These are phyloP conservation scores for Solanum sejunctum DNA, from an alignment of 257 asterid genomes.

Conservation along the genomic window DNA sequence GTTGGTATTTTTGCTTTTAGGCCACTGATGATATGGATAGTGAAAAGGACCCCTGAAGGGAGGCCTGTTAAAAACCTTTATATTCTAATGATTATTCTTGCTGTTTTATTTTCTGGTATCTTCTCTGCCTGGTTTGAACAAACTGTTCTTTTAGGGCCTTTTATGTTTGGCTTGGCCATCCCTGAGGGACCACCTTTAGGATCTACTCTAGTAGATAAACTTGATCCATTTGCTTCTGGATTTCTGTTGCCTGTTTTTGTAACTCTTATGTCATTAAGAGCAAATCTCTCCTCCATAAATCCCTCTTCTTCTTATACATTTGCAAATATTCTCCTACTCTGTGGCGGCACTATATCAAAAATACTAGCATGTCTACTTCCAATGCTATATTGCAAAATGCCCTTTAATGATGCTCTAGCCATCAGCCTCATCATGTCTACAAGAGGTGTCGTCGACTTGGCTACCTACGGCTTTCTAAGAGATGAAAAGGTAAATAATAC, in stretches of 20 bases:
- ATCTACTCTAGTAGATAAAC: conserved; percentile 12
- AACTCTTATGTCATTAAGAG: background rate
- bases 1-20: background rate
- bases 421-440: conserved; percentile 16
- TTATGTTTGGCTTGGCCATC: conserved; percentile 16
- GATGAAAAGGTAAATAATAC: conserved; percentile 4
- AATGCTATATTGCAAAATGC: conserved; percentile 6
- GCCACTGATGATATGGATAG: conserved; percentile 6
- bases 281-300: background rate
- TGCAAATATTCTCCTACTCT: background rate
- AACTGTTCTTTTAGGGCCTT: conserved; percentile 6
- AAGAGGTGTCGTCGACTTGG: conserved; percentile 15
- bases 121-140: background rate
- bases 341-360: background rate
- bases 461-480: conserved; percentile 7
- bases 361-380: background rate
- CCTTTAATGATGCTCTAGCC: conserved; percentile 8
- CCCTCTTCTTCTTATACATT: background rate
- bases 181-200: conserved; percentile 26
- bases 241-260: conserved; percentile 14
- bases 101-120: background rate
- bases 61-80: conserved; percentile 8
- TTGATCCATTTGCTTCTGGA: conserved; percentile 11
- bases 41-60: conserved; percentile 15
- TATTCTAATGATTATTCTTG: background rate